phyloP scores from a whole-genome alignment of 148 eudicot genomes.

The Chenopodium berlandieri region DNA sequence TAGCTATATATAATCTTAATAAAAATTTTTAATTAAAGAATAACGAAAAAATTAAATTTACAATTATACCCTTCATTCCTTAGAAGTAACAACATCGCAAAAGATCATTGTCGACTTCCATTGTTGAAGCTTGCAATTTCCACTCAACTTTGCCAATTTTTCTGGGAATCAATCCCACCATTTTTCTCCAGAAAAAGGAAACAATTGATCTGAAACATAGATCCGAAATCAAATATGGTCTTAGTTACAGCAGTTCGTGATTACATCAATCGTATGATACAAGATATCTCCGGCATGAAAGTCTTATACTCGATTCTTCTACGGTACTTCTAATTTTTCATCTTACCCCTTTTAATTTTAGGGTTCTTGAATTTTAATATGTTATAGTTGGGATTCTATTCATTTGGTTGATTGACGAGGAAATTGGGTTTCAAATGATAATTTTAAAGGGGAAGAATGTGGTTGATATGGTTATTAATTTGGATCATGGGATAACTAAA shows the following conservation, averaged over 20 bases:
- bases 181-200: no score
- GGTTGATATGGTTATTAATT: not conserved
- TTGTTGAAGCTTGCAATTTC: no score
- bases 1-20: no score
- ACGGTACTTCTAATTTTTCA: slow-evolving; percentile 44
- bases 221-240: slow-evolving; percentile 47
- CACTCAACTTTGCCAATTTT: no score
- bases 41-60: no score
- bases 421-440: not conserved
- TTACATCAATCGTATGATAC: slow-evolving; percentile 85
- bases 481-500: not conserved
- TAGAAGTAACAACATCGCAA: no score
- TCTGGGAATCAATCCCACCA: no score
- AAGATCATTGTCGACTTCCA: no score
- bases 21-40: no score
- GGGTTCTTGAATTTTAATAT: slow-evolving; percentile 8
- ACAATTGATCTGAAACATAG: not conserved
- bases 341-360: not conserved
- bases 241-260: slow-evolving; percentile 69
- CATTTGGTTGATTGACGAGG: no score
- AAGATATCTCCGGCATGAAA: slow-evolving; percentile 95
- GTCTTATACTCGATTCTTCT: slow-evolving; percentile 86
- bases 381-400: not conserved
- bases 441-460: not conserved
- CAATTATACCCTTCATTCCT: no score